Conservation (phyloP, 1,284 basidiomycete species). For the Gastroboletus turbinatus region DNA sequence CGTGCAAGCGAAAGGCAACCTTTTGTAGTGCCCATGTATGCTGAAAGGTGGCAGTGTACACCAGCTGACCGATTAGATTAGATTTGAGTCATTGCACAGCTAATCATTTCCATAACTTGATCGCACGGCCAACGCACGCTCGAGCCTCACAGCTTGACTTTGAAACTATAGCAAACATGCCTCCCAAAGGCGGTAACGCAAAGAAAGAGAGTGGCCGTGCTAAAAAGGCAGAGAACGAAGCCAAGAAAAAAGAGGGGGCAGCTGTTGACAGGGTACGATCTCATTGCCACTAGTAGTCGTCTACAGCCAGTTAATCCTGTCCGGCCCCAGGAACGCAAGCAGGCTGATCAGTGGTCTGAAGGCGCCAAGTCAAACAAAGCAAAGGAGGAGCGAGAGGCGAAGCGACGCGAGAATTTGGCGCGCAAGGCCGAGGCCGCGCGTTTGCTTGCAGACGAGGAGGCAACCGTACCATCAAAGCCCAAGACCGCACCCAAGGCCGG, state of each 20-base stretch:
- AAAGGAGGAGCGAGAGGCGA: constrained; percentile 77
- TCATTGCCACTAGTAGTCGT: background rate
- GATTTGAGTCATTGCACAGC: constrained; percentile 25
- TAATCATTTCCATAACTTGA: background rate
- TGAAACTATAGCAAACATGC: constrained; percentile 47
- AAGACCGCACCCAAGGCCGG: constrained; percentile 69
- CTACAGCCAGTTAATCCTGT: constrained; percentile 5
- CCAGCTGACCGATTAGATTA: constrained; percentile 28
- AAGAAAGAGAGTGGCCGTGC: constrained; percentile 88
- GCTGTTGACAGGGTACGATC: constrained; percentile 55
- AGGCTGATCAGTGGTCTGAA: constrained; percentile 78
- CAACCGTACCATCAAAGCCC: constrained; percentile 57
- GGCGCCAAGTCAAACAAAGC: constrained; percentile 63
- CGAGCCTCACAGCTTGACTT: constrained; percentile 2
- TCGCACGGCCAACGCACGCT: constrained; percentile 1
- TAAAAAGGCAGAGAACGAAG: constrained; percentile 92
- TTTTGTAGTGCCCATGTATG: constrained; percentile 13
- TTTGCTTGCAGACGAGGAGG: constrained; percentile 85
- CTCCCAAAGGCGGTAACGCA: constrained; percentile 83
- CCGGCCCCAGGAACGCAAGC: constrained; percentile 63
- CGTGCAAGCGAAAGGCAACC: background rate
- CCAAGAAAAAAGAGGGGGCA: constrained; percentile 66
- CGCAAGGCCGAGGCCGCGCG: constrained; percentile 78
- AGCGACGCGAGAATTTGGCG: constrained; percentile 69
- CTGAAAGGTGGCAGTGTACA: constrained; percentile 29